Evolutionary conservation across 257 asterid genomes (phyloP).

Genomic region (Przewalskia tangutica): DNA sequence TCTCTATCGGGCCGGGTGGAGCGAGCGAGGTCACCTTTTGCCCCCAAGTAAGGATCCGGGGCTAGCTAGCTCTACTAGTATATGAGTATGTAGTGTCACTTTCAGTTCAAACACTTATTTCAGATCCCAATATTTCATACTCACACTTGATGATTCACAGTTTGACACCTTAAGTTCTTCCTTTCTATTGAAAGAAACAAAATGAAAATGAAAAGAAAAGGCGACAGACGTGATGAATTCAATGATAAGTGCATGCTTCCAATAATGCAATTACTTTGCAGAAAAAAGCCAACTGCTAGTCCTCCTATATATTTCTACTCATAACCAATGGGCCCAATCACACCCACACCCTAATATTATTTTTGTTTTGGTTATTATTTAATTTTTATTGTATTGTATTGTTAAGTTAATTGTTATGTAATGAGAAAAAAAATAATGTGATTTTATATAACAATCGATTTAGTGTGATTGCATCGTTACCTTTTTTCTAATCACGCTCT

Average conservation of each 20-base stretch:
- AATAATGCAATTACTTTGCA: constrained; percentile 26
- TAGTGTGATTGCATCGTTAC: no score
- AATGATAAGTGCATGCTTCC: constrained; percentile 36
- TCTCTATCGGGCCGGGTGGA: no score
- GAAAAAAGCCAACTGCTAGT: constrained; percentile 4
- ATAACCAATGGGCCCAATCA: no score
- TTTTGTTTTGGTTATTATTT: no score
- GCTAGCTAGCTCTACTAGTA: not conserved
- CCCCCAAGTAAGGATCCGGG: no score
- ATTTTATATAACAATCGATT: no score
- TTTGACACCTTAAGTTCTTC: not conserved
- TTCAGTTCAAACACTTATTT: constrained; percentile 26
- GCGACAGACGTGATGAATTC: constrained; percentile 24
- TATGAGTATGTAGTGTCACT: constrained; percentile 25
- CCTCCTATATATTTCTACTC: not conserved
- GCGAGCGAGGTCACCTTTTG: no score
- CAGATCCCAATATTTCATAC: not conserved
- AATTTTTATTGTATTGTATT: no score
- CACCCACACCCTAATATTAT: no score
- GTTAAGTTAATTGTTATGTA: no score
- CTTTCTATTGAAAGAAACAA: constrained; percentile 2
- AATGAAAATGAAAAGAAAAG: not conserved
- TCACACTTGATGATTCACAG: not conserved
- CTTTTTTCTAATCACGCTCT: no score
- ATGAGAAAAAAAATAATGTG: no score